phyloP scores from a whole-genome alignment of 805 yeast species.

The Lipomyces oligophaga region DNA sequence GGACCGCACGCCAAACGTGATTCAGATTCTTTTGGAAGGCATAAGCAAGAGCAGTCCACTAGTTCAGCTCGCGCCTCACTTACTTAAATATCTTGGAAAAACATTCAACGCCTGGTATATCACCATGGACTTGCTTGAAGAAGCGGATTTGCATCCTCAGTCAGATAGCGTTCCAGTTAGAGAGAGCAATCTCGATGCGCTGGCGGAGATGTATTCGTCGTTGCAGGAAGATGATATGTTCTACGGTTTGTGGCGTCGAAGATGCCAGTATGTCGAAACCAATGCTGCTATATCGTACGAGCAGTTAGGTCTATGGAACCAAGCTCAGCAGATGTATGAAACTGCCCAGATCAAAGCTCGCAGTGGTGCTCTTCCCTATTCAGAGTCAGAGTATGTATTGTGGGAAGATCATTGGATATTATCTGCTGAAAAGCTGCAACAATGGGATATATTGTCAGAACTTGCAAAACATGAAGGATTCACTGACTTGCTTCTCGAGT shows the following conservation, averaged over 20 bases:
- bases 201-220: conserved; percentile 81
- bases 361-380: conserved; percentile 89
- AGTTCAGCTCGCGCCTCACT: conserved; percentile 86
- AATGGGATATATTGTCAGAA: conserved; percentile 96
- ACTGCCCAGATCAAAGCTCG: conserved; percentile 95
- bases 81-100: conserved; percentile 80
- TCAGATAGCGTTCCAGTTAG: conserved; percentile 69
- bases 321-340: conserved; percentile 90
- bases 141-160: conserved; percentile 54
- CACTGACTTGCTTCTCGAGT: conserved; percentile 89
- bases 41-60: conserved; percentile 57
- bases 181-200: conserved; percentile 84
- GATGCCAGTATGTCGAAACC: conserved; percentile 92
- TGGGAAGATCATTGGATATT: conserved; percentile 99
- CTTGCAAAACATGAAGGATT: conserved; percentile 97
- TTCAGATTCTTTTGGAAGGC: conserved; percentile 79
- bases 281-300: conserved; percentile 90
- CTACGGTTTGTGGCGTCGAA: conserved; percentile 95
- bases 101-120: conserved; percentile 90
- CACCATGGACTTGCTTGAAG: conserved; percentile 78
- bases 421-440: conserved; percentile 95
- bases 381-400: conserved; percentile 87
- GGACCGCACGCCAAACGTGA: conserved; percentile 79
- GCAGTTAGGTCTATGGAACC: conserved; percentile 92
- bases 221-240: conserved; percentile 95